Base-by-base conservation (phyloP, 768 basidiomycete species). In the Nidula microcarpa region DNA sequence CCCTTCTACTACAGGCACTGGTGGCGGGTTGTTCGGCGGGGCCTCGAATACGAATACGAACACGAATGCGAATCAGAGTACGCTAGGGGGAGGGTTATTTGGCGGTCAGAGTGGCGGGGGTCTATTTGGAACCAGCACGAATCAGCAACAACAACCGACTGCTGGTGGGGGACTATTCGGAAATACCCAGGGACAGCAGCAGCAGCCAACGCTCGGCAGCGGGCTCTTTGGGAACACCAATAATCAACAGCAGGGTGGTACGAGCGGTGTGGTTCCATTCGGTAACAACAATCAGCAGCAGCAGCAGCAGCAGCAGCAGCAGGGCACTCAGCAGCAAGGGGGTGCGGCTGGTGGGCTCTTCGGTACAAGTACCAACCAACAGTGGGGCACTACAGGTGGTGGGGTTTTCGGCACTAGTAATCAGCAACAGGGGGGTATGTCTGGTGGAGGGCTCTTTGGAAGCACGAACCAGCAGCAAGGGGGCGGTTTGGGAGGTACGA, bases 81-180 rank as follows among this genome's bases (percentile, higher is more conserved):
- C 53, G 13, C 33, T 47, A 13, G 53, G 53, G 6, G 51, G 50
- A 6, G 49, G 49, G 32, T 14, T 55, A 17, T 55, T 55, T 16
- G 57, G 54, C 10, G 23, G 51, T 4, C 45, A 57, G 52, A 57
- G 53, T 10, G 49, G 54, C 23, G 60, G 63, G 17, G 54, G 55
- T 32, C 16, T 62, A 18, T 63, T 62, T 49, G 59, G 57, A 14
- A 4, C 8, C 14, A 53, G 44, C 34, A 45, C 53, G 23, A 16
- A 37, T n/a, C 17, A 48, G 48, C 32, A 34, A 30, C 61, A 58
- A 55, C 57, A 54, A 55, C 54, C 43, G 51, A 33, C 62, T 50
- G 36, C 63, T 1, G 66, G 62, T 41, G 65, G 62, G 14, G 62
- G 69, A 7, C 56, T 69, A 17, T 70, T 68, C 37, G 69, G 67